Evolutionary conservation across 2,329 filamentous ascomycete species (phyloP).

Genomic region (Xylariales sp.): DNA sequence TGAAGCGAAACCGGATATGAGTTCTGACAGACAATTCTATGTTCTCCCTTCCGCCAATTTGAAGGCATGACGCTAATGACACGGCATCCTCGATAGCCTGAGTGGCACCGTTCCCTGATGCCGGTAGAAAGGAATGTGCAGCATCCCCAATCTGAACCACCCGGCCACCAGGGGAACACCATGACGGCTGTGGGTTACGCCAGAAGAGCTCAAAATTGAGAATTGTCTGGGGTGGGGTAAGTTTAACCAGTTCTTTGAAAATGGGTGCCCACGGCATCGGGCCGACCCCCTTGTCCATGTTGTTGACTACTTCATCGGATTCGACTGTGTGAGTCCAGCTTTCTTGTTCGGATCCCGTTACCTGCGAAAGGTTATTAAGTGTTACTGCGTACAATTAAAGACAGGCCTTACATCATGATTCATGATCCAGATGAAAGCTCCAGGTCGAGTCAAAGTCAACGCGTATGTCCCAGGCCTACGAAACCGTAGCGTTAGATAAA

Average conservation of each 20-base stretch:
- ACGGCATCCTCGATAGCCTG: slow-evolving; percentile 58
- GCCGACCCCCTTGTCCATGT: slow-evolving; percentile 52
- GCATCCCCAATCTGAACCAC: slow-evolving; percentile 56
- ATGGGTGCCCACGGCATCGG: slow-evolving; percentile 48
- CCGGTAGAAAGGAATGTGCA: slow-evolving; percentile 56
- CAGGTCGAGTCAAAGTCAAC: slow-evolving; percentile 50
- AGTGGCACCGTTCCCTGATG: slow-evolving; percentile 56
- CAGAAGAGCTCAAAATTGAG: slow-evolving; percentile 57
- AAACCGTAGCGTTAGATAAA: slow-evolving; percentile 43
- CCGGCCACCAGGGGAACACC: slow-evolving; percentile 51
- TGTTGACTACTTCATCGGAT: slow-evolving; percentile 51
- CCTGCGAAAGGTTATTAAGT: slow-evolving; percentile 41
- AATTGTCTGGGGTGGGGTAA: slow-evolving; percentile 50
- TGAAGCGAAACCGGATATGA: slow-evolving; percentile 53
- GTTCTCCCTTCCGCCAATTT: slow-evolving; percentile 50
- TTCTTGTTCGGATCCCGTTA: slow-evolving; percentile 53
- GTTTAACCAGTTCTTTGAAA: slow-evolving; percentile 52
- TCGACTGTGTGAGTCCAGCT: slow-evolving; percentile 53
- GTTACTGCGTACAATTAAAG: not conserved
- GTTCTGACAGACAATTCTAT: slow-evolving; percentile 50
- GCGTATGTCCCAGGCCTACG: slow-evolving; percentile 56
- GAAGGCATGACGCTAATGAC: slow-evolving; percentile 53
- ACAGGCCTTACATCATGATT: slow-evolving; percentile 51
- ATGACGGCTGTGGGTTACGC: slow-evolving; percentile 55
- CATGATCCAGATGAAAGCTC: slow-evolving; percentile 54